Evolutionary conservation across 148 eudicot species (phyloP).

Genomic region (Camellia lanceoleosa): DNA sequence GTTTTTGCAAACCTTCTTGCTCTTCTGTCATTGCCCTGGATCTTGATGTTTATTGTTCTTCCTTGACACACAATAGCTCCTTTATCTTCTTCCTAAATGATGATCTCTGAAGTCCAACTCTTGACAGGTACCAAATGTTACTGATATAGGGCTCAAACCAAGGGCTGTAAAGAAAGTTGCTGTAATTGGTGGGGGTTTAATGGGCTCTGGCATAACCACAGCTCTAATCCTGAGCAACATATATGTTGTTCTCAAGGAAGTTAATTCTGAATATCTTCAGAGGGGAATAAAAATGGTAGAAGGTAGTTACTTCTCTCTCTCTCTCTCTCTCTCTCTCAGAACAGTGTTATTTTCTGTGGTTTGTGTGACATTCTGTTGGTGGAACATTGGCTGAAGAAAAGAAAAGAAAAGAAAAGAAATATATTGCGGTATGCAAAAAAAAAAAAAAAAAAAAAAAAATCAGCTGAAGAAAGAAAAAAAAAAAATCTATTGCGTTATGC

Average conservation of each 20-base stretch:
- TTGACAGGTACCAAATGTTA: constrained; percentile 79
- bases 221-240: constrained; percentile 71
- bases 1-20: background rate
- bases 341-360: background rate
- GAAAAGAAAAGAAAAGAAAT: background rate
- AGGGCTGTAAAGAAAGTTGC: constrained; percentile 75
- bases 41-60: background rate
- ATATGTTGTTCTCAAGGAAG: constrained; percentile 76
- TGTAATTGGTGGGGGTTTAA: constrained; percentile 93
- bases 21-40: background rate
- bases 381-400: background rate
- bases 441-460: too few relatives aligned
- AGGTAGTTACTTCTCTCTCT: constrained; percentile 41
- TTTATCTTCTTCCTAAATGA: background rate
- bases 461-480: too few relatives aligned
- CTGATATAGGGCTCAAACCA: constrained; percentile 84
- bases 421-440: background rate
- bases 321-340: background rate
- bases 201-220: constrained; percentile 98
- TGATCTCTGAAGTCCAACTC: constrained; percentile 3
- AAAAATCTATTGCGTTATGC: too few relatives aligned
- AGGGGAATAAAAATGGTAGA: constrained; percentile 73
- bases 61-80: background rate
- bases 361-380: background rate
- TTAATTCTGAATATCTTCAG: constrained; percentile 70